Evolutionary conservation across 371 early-diverging fungal species (phyloP), one percentile per base, ranked within the genome.

Genomic region (Lichtheimia ramosa): DNA sequence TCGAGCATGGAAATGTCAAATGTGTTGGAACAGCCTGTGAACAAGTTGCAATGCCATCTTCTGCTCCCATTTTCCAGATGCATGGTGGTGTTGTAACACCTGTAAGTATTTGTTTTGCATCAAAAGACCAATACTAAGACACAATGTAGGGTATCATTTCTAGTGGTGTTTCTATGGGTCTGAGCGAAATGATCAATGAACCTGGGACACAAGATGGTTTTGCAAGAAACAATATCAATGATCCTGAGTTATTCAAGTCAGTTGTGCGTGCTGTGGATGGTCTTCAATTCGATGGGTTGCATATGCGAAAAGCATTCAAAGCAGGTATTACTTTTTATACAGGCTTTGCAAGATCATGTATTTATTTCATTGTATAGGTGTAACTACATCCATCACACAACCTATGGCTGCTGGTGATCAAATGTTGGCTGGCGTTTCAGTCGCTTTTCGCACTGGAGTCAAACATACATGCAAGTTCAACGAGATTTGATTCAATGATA

Each of bases 301-400:
- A 82, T 66, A 68, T 85, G 58, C 68, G 78, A 23, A 84, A 77
- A 25, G 85, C 89, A 3, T 83, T 76, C 62, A 83, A 85, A 68
- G 84, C 84, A 27, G 90, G 90, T 71, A 74, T 0, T 34, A 25
- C 25, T 25, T 3, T 25, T 25, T 34, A 34, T 34, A 10, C 34
- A 34, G 8, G 34, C n/a, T n/a, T n/a, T n/a, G 8, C 5, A 34
- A 2, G 28, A 1, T 8, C 34, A 34, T 8, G 10, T 34, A 34
- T 8, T 34, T 10, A 5, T 34, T 34, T 6, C 1, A 34, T n/a
- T 34, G 5, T 5, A 10, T 21, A 76, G 83, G 83, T 64, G 71
- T 88, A 7, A 75, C 81, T 18, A 64, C 75, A 15, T 66, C 77
- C 20, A 70, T 89, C 24, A 77, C 86, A 12, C 71, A 82, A 8